A percentile compares a stretch with the other conserved stretches of the same genome.
These are phyloP conservation scores for Kwoniella sp. DNA, from an alignment of 768 basidiomycete species.

Conservation along the genomic window DNA sequence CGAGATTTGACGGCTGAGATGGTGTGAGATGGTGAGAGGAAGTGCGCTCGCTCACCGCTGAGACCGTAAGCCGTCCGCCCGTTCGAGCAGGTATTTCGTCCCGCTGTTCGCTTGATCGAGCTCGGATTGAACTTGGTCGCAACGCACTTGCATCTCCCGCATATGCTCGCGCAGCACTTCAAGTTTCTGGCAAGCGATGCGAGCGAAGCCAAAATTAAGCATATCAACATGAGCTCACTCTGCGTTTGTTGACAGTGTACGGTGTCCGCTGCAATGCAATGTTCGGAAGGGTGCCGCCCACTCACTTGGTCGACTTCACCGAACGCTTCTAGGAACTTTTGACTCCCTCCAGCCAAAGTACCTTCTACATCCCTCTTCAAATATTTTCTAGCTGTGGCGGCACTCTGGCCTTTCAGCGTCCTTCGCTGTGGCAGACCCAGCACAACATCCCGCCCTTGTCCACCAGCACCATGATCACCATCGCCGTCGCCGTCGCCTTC, in stretches of 20 bases:
- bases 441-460: neutral
- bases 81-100: conserved; percentile 76
- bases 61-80: conserved; percentile 61
- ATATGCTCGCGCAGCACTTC: conserved; percentile 76
- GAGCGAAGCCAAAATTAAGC: too few species aligned
- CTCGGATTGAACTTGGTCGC: conserved; percentile 79
- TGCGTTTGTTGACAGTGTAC: too few species aligned
- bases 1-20: too few species aligned
- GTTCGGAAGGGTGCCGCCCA: too few species aligned
- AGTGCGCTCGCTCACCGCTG: conserved; percentile 46
- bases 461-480: conserved; percentile 8
- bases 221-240: too few species aligned
- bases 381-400: conserved; percentile 73
- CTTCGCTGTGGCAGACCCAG: conserved; percentile 21
- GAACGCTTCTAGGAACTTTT: conserved; percentile 78
- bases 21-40: neutral
- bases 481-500: neutral
- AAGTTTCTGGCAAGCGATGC: conserved; percentile 69
- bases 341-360: conserved; percentile 77
- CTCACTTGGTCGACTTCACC: conserved; percentile 86
- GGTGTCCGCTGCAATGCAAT: too few species aligned
- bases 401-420: conserved; percentile 55
- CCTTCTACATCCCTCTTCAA: conserved; percentile 82
- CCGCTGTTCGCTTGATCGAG: conserved; percentile 73
- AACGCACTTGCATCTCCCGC: conserved; percentile 74